phyloP scores from a whole-genome alignment of 139 green algal genomes.

The Chlamydomonas schloesseri region DNA sequence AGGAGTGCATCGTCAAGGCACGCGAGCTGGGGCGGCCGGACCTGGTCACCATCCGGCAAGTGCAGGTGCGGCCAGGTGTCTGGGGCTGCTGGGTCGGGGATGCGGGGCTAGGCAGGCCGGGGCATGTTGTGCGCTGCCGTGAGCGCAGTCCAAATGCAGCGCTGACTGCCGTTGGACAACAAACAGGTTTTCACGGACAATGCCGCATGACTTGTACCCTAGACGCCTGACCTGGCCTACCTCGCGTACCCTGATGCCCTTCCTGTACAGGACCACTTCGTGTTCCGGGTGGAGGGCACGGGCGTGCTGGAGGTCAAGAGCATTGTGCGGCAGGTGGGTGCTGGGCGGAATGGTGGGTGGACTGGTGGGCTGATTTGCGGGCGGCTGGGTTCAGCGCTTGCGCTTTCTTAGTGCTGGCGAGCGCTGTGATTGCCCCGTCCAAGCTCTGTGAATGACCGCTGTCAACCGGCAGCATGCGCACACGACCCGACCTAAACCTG shows the following conservation, averaged over 20 bases:
- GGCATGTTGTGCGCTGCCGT: too few species aligned
- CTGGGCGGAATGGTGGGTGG: not conserved
- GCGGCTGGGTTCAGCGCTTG: not conserved
- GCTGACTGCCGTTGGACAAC: too few species aligned
- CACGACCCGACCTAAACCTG: not conserved
- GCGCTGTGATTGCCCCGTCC: too few species aligned
- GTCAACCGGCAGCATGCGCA: too few species aligned
- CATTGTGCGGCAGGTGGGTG: conserved; percentile 31
- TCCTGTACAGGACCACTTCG: conserved; percentile 81
- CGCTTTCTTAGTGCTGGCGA: not conserved
- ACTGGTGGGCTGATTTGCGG: too few species aligned
- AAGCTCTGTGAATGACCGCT: not conserved
- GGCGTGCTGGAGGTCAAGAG: conserved; percentile 74
- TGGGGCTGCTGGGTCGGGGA: not conserved
- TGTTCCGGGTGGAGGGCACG: conserved; percentile 94
- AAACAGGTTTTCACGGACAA: too few species aligned
- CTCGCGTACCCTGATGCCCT: too few species aligned
- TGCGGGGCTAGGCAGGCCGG: not conserved
- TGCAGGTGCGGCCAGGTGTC: not conserved
- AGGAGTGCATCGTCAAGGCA: conserved; percentile 84
- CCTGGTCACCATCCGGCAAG: conserved; percentile 78
- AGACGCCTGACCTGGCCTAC: too few species aligned
- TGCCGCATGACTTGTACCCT: too few species aligned
- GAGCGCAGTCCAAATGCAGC: too few species aligned
- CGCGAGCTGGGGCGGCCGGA: conserved; percentile 82